These are phyloP conservation scores for Mucor plumbeus DNA, from an alignment of 371 early-diverging fungal species.

Conservation along the genomic window DNA sequence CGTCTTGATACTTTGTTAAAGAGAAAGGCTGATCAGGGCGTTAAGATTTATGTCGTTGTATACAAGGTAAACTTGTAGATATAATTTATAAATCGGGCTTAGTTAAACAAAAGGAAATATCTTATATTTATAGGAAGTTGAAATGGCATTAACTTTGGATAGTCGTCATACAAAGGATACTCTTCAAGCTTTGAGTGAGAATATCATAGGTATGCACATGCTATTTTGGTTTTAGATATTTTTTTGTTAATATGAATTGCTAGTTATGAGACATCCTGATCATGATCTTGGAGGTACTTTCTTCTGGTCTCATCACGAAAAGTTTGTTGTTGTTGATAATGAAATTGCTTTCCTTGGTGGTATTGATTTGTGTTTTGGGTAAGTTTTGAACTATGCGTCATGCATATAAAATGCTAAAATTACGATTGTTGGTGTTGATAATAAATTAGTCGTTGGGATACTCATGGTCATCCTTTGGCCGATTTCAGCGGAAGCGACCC, in stretches of 20 bases:
- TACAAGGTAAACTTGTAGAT: slow-evolving; percentile 65
- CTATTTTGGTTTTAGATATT: not conserved
- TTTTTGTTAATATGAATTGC: not conserved
- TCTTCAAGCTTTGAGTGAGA: slow-evolving; percentile 76
- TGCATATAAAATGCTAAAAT: not conserved
- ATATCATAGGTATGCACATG: slow-evolving; percentile 63
- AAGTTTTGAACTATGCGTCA: slow-evolving; percentile 12
- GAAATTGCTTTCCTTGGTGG: slow-evolving; percentile 92
- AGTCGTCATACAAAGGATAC: slow-evolving; percentile 82
- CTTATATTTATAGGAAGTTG: slow-evolving; percentile 66
- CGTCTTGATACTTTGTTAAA: slow-evolving; percentile 85
- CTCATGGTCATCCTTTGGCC: slow-evolving; percentile 79
- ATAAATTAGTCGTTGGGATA: slow-evolving; percentile 79
- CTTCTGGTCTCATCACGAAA: slow-evolving; percentile 83
- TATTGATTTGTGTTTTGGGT: slow-evolving; percentile 90
- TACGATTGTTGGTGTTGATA: not conserved
- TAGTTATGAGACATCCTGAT: slow-evolving; percentile 87
- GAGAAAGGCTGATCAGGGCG: slow-evolving; percentile 87
- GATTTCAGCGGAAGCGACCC: slow-evolving; percentile 57
- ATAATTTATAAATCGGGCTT: not conserved
- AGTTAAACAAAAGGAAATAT: slow-evolving; percentile 14
- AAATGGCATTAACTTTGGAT: slow-evolving; percentile 78
- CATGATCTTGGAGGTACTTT: slow-evolving; percentile 74
- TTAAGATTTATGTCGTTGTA: slow-evolving; percentile 87
- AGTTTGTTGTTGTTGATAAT: slow-evolving; percentile 82